Percentiles rank a stretch among this genome's conserved stretches.
These are phyloP conservation scores for Hypoxylon crocopeplum DNA, from an alignment of 495 filamentous ascomycete species.

Conservation along the genomic window DNA sequence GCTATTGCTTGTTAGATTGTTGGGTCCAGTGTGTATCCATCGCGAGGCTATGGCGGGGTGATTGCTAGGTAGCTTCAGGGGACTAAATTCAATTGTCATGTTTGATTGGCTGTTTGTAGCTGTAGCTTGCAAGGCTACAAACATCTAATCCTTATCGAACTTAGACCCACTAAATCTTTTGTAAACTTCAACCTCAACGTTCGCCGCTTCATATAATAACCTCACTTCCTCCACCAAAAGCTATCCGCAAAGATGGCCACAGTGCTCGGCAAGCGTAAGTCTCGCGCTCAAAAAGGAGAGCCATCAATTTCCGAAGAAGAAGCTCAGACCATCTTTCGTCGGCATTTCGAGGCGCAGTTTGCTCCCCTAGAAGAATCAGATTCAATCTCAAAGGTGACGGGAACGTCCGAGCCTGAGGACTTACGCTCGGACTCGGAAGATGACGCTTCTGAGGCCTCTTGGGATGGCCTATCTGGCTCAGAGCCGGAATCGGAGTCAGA, in stretches of 20 bases:
- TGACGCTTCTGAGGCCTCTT: constrained; percentile 52
- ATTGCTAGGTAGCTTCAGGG: constrained; percentile 4
- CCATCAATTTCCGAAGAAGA: constrained; percentile 38
- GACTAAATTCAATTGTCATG: constrained; percentile 1
- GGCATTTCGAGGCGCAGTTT: constrained; percentile 88
- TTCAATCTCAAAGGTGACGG: constrained; percentile 31
- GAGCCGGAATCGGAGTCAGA: constrained; percentile 32
- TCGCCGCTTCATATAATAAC: not conserved
- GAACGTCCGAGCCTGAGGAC: constrained; percentile 23
- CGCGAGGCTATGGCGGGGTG: constrained; percentile 34
- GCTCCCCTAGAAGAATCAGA: constrained; percentile 62
- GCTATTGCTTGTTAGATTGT: not conserved
- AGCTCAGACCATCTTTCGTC: constrained; percentile 67
- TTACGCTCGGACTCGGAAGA: constrained; percentile 45
- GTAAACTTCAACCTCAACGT: no score
- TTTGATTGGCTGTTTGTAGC: constrained; percentile 22
- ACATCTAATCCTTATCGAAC: not conserved
- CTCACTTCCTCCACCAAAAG: not conserved
- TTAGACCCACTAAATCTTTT: constrained; percentile 18
- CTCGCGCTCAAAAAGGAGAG: constrained; percentile 33
- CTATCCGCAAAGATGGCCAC: constrained; percentile 40
- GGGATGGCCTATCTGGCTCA: constrained; percentile 67
- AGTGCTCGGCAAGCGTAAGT: constrained; percentile 54
- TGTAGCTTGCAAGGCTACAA: constrained; percentile 1
- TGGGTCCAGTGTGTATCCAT: no score